Base-by-base conservation (phyloP, 805 yeast genomes). In the Candida parachauliodes region DNA sequence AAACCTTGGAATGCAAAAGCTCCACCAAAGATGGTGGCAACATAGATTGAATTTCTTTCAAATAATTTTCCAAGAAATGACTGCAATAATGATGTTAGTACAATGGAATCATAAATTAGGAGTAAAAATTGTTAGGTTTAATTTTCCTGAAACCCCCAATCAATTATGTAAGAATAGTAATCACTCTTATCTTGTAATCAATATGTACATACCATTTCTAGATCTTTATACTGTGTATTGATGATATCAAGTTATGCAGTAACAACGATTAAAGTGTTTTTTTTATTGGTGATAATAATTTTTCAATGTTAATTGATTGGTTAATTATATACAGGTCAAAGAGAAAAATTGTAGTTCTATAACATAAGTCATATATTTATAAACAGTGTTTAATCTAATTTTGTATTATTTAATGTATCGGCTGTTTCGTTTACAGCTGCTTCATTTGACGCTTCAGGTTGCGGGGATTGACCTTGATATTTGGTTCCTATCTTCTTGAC, bases 41-140 rank as follows among this genome's bases (percentile, higher is more conserved):
- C 95, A 66, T 76, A 87, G 46, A 83, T 72, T 33, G 97, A 77
- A 79, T 91, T 89, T 77, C 96, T 86, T 77, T 87, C 87, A 77
- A 86, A 81, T 39, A 58, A 48, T 42, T 37, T 43, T 32, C 34
- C 20, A 30, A 41, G 18, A 8, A 41, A 24, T 22, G 44, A 32
- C 41, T 37, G n/a, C n/a, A 29, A 16, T 15, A 8, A 19, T 8
- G 5, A 21, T 9, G 44, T 41, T 41, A 41, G 44, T 41, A 35
- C 5, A 12, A 25, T 6, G n/a, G 18, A 14, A 28, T 28, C n/a
- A n/a, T n/a, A n/a, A n/a, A n/a, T n/a, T n/a, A n/a, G n/a, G n/a
- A n/a, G n/a, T n/a, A n/a, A n/a, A n/a, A n/a, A n/a, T n/a, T n/a
- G n/a, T n/a, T n/a, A n/a, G n/a, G n/a, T n/a, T n/a, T n/a, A n/a